phyloP scores from a whole-genome alignment of 2,329 filamentous ascomycete species.

The Grosmannia huntii region DNA sequence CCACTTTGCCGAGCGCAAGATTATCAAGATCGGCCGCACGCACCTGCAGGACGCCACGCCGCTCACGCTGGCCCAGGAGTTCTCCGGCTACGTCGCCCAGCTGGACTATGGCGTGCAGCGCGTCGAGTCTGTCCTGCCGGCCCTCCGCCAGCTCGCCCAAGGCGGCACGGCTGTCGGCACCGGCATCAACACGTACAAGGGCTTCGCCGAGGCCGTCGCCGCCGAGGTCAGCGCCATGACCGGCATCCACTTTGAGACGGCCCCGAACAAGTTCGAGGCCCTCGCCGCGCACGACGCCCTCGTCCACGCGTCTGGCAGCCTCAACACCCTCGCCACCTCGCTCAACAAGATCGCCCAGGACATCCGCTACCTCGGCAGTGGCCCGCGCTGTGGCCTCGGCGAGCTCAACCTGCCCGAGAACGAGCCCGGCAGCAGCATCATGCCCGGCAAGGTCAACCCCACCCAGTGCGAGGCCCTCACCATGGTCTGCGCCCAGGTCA shows the following conservation, averaged over 20 bases:
- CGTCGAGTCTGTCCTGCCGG: conserved; percentile 68
- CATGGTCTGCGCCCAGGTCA: conserved; percentile 95
- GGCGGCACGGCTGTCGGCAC: conserved; percentile 95
- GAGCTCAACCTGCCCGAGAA: conserved; percentile 93
- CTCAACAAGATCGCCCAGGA: conserved; percentile 98
- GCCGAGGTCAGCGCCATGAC: conserved; percentile 87
- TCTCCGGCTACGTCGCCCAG: conserved; percentile 94
- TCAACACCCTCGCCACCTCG: conserved; percentile 85
- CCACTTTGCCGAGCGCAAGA: conserved; percentile 68
- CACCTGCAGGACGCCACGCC: conserved; percentile 97
- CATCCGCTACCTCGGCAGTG: conserved; percentile 91
- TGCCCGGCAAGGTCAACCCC: conserved; percentile 99
- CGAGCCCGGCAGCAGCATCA: conserved; percentile 94
- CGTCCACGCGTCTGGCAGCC: conserved; percentile 81
- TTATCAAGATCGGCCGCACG: conserved; percentile 98
- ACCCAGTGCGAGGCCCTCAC: conserved; percentile 96
- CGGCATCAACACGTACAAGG: conserved; percentile 92
- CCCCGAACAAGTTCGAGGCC: conserved; percentile 98
- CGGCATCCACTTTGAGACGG: conserved; percentile 84
- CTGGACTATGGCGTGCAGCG: conserved; percentile 83
- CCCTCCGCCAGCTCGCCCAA: conserved; percentile 79
- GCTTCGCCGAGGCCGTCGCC: conserved; percentile 88
- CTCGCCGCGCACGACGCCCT: conserved; percentile 92
- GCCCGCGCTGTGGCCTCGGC: conserved; percentile 87
- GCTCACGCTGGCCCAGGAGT: conserved; percentile 89